Conservation (phyloP, 2,329 filamentous ascomycete genomes). For the Fusarium veterinarium region DNA sequence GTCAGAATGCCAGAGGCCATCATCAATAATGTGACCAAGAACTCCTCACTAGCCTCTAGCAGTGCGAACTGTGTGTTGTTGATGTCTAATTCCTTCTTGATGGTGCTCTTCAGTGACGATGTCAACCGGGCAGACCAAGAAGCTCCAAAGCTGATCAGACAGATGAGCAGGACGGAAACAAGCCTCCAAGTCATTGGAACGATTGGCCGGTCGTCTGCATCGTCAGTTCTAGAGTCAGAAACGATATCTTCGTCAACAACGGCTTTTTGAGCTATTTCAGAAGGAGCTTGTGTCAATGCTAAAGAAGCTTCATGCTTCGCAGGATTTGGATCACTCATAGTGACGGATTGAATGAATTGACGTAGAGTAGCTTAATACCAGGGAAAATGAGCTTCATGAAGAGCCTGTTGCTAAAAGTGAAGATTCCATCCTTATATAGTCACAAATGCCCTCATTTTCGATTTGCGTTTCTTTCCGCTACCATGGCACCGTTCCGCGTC, state of each 20-base stretch:
- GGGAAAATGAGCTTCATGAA: accelerated
- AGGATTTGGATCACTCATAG: accelerated
- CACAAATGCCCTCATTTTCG: accelerated
- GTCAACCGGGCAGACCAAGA: not conserved
- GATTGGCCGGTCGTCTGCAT: not conserved
- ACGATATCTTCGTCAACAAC: not conserved
- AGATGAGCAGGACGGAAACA: accelerated
- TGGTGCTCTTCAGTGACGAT: not conserved
- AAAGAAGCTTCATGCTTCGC: accelerated
- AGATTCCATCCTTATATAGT: not conserved
- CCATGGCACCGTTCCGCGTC: not conserved
- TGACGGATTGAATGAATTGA: accelerated
- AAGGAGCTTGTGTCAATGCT: not conserved
- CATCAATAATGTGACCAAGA: not conserved
- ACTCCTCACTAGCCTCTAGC: not conserved
- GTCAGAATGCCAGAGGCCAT: not conserved
- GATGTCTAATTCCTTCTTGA: not conserved
- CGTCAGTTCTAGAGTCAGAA: not conserved
- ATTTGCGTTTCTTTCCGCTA: accelerated
- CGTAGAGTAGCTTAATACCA: accelerated
- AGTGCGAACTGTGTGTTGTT: not conserved
- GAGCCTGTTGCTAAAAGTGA: accelerated
- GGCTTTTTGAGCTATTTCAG: not conserved
- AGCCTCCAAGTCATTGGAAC: not conserved
- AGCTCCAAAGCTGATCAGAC: accelerated